Percentiles rank a stretch among this genome's conserved stretches.
phyloP scores from a whole-genome alignment of 148 eudicot species.

The Rhododendron ferrugineum region DNA sequence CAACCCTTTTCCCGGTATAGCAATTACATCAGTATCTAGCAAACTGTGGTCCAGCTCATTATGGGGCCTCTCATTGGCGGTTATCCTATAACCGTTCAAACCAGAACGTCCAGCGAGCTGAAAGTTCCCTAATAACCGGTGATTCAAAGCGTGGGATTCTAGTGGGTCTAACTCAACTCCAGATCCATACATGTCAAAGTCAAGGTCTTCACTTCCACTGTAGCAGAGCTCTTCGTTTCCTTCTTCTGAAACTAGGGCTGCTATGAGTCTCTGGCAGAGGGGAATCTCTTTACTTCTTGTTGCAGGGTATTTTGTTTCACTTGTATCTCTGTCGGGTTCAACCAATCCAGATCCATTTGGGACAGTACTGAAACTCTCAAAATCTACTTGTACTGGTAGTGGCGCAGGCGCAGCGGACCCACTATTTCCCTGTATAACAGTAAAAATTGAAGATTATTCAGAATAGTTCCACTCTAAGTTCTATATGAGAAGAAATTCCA shows the following conservation, averaged over 20 bases:
- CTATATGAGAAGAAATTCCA: slow-evolving; percentile 1
- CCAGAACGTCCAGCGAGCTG: slow-evolving; percentile 25
- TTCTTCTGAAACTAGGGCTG: slow-evolving; percentile 65
- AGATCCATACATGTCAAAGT: slow-evolving; percentile 25
- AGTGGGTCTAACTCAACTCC: slow-evolving; percentile 28
- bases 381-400: slow-evolving; percentile 21
- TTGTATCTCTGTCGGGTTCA: slow-evolving; percentile 18
- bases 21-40: slow-evolving; percentile 18
- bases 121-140: slow-evolving; percentile 22
- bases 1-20: slow-evolving; percentile 25
- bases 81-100: slow-evolving; percentile 33
- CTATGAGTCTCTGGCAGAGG: slow-evolving; percentile 47
- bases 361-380: slow-evolving; percentile 18
- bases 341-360: slow-evolving; percentile 27
- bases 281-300: slow-evolving; percentile 24
- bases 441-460: neutral
- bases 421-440: slow-evolving; percentile 26
- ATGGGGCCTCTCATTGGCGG: slow-evolving; percentile 26
- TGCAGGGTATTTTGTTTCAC: slow-evolving; percentile 19
- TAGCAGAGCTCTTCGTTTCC: slow-evolving; percentile 27
- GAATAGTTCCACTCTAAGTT: slow-evolving; percentile 3
- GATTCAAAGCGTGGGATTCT: slow-evolving; percentile 23
- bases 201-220: slow-evolving; percentile 24
- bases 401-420: slow-evolving; percentile 15
- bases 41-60: slow-evolving; percentile 28